Evolutionary conservation across 495 filamentous ascomycete genomes (phyloP), one percentile per base, ranked within the genome.

Genomic region (Letharia lupina): DNA sequence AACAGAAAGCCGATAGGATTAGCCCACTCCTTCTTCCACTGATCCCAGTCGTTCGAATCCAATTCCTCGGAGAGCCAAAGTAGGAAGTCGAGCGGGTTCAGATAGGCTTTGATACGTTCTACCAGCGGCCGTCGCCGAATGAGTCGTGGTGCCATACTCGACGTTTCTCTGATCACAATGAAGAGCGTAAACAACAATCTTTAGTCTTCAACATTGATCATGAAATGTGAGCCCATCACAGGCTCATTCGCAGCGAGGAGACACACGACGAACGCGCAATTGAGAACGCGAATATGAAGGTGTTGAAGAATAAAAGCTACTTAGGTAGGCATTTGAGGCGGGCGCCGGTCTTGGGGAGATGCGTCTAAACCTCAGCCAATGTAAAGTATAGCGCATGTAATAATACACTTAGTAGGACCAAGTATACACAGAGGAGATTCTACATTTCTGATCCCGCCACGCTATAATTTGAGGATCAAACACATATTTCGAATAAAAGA

Each of bases 51-150:
- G 69, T 87, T 83, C 2, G 89, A 87, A 72, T 96, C 91, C 66
- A 97, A 81, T 76, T 93, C 89, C 71, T 96, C 93, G 1, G 90
- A 95, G 4, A 96, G 75, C 87, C 89, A 93, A 31, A 98, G 83
- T 45, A 94, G 79, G 73, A 91, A 89, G 76, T 98, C 94, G 74
- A 88, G 82, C 33, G 91, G 93, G 71, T 98, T 91, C 42, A 98
- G 79, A 74, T 86, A 86, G 58, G 86, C 80, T 71, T 84, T 83
- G 69, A 98, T 81, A 67, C 92, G 88, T 79, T 96, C 86, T 3
- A 74, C 65, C 70, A 96, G 80, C 70, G 93, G 86, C 65, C 84
- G 83, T 48, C 85, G 86, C 71, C 94, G 91, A 66, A 98, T 84
- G 48, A 96, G 84, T 71, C 91, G 86, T 63, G 89, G 89, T 82